phyloP scores from a whole-genome alignment of 805 yeast genomes.

The Wickerhamiella nectarea region DNA sequence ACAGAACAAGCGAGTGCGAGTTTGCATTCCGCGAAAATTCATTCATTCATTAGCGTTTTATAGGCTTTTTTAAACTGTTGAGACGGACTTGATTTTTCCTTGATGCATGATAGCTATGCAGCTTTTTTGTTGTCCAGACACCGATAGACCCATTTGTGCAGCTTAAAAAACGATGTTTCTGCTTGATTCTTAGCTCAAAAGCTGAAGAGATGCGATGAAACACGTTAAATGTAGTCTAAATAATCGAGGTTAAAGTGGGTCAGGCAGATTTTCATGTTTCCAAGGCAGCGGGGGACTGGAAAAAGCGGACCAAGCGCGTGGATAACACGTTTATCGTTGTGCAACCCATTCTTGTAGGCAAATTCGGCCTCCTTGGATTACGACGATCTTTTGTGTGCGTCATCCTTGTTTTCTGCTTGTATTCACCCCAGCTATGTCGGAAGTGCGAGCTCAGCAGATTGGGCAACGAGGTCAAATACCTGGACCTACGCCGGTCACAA shows the following conservation, averaged over 20 bases:
- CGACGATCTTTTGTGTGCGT: not conserved
- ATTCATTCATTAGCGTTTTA: not conserved
- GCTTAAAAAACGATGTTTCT: too few species aligned
- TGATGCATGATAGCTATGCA: not conserved
- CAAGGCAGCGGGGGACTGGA: too few species aligned
- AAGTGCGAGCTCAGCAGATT: not conserved
- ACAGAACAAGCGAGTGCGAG: not conserved
- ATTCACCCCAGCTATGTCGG: not conserved
- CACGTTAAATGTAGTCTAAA: too few species aligned
- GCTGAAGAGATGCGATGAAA: too few species aligned
- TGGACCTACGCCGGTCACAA: conserved; percentile 9
- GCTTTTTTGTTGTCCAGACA: not conserved
- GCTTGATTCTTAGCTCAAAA: too few species aligned
- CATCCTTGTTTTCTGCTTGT: not conserved
- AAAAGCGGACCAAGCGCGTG: too few species aligned
- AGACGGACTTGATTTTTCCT: not conserved
- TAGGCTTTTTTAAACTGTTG: not conserved
- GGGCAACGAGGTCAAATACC: conserved; percentile 9
- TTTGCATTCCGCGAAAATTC: not conserved
- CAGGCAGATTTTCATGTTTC: too few species aligned
- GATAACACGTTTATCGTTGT: too few species aligned
- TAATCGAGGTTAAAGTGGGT: too few species aligned
- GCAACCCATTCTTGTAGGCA: too few species aligned
- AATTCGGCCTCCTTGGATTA: not conserved
- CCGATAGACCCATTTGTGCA: too few species aligned